These are phyloP conservation scores for Mortierella hygrophila DNA, from an alignment of 192 early-diverging fungal species.

Conservation along the genomic window DNA sequence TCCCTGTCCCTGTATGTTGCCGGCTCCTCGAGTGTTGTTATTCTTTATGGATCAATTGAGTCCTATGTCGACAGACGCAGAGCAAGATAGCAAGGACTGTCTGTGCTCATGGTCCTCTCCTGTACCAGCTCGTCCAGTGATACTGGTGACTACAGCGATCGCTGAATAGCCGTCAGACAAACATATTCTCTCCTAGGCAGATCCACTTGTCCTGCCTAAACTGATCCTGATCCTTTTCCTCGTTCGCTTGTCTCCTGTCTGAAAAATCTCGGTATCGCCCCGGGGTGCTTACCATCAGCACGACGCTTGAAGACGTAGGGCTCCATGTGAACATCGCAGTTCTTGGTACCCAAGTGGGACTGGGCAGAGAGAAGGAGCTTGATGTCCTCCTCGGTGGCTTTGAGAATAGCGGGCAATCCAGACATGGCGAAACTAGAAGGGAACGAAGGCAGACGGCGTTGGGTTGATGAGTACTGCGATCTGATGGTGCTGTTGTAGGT, in stretches of 20 bases:
- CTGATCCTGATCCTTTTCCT: not conserved
- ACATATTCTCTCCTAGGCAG: not conserved
- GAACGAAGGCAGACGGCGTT: not conserved
- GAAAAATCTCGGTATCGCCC: not conserved
- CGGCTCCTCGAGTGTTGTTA: not conserved
- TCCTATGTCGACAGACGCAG: not conserved
- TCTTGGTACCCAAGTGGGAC: slow-evolving; percentile 99
- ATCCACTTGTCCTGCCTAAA: not conserved
- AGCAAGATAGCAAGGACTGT: not conserved
- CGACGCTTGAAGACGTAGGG: slow-evolving; percentile 98
- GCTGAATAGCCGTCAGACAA: not conserved
- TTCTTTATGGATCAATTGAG: not conserved
- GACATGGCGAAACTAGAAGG: slow-evolving; percentile 49
- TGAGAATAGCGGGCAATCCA: slow-evolving; percentile 61
- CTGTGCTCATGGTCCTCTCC: not conserved
- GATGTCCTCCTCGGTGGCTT: slow-evolving; percentile 93
- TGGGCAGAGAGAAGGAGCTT: slow-evolving; percentile 96
- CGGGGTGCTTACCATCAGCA: slow-evolving; percentile 79
- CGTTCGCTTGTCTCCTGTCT: not conserved
- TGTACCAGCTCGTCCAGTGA: not conserved
- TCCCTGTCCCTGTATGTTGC: not conserved
- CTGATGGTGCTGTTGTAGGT: not conserved
- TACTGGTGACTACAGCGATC: not conserved
- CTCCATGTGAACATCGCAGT: slow-evolving; percentile 94
- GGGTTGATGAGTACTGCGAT: slow-evolving; percentile 3